phyloP scores from a whole-genome alignment of 306 rosid genomes.

The Parietaria judaica region DNA sequence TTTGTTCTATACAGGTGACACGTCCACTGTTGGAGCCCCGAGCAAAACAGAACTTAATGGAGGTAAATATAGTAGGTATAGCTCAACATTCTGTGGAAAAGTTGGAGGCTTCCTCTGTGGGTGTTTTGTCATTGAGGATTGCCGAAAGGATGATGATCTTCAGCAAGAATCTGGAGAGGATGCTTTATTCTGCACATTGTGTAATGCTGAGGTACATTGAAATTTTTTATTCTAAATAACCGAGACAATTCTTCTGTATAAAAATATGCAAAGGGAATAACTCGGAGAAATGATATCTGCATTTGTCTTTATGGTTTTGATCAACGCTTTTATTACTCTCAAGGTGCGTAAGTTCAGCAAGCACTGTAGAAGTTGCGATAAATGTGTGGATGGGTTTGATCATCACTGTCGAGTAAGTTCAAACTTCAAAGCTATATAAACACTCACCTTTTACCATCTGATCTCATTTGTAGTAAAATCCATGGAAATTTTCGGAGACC shows the following conservation, averaged over 20 bases:
- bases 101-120: constrained; percentile 55
- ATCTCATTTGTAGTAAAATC: constrained; percentile 1
- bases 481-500: no score
- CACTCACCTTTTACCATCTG: neutral
- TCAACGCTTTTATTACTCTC: constrained; percentile 9
- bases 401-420: constrained; percentile 72
- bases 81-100: constrained; percentile 43
- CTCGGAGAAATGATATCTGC: neutral
- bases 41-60: constrained; percentile 37
- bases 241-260: neutral
- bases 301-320: neutral
- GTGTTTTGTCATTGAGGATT: constrained; percentile 60
- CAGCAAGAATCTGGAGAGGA: constrained; percentile 63
- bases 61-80: constrained; percentile 26
- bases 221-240: neutral
- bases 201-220: constrained; percentile 67
- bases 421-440: neutral
- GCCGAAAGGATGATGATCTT: constrained; percentile 39
- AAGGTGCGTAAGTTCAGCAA: constrained; percentile 79
- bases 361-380: constrained; percentile 81
- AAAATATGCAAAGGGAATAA: neutral
- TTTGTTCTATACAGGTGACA: constrained; percentile 17
- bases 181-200: constrained; percentile 71
- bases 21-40: constrained; percentile 44
- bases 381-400: constrained; percentile 85